Base-by-base conservation (phyloP, 2,329 filamentous ascomycete species). In the Emergomyces orientalis region DNA sequence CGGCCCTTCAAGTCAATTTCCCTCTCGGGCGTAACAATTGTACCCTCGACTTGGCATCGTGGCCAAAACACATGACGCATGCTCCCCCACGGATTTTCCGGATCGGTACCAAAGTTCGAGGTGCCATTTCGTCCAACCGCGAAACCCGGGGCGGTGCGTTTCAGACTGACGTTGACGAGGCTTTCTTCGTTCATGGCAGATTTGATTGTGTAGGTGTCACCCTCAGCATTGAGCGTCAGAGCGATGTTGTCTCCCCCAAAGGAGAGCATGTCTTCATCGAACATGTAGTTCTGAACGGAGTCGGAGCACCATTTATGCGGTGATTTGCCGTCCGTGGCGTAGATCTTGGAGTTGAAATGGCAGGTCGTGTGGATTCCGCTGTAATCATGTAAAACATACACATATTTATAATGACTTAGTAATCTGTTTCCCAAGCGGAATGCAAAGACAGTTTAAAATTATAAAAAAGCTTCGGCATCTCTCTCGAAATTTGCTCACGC, bases 11-110 rank as follows among this genome's bases (percentile, higher is more conserved):
- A 86, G 74, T 96, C 88, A 65, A 96, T 81, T 45, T 88, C 85
- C 57, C 91, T 90, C 41, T 90, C 86, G 70, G 89, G 84, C 64
- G 91, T 96, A 66, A 89, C 86, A 74, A 97, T 91, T 68, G 84
- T 89, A 60, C 94, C 94, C 76, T 93, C 88, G 14, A 88, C 85
- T 56, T 80, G 82, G 76, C 90, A 94, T 68, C 92, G 85, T 39
- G 94, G 92, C 94, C 94, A 99, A 79, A 99, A 97, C 39, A 85
- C 85, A 76, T 99, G 94, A 72, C 88, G 84, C 87, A 99, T 95
- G 37, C 82, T 83, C 43, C 94, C 94, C 94, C 94, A 99, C 1
- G 94, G 94, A 68, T 92, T 85, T 67, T 81, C 75, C 22, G 88
- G 85, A 74, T 99, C 91, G 52, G 91, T 96, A 61, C 94, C 94